Percentiles rank a stretch among this genome's conserved stretches.
These are phyloP conservation scores for Malus hybrid DNA, from an alignment of 331 rosid genomes.

Conservation along the genomic window DNA sequence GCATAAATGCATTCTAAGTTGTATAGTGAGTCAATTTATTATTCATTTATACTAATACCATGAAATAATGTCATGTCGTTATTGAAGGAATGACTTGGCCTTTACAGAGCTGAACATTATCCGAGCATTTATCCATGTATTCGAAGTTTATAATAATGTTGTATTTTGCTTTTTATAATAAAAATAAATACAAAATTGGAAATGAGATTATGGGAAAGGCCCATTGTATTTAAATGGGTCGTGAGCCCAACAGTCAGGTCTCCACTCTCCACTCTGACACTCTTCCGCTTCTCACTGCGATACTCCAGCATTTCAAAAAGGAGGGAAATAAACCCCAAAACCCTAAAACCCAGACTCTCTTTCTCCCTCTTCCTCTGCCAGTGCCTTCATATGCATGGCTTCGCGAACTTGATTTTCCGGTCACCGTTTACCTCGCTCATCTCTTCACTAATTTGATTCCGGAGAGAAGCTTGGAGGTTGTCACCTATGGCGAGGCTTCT, in stretches of 20 bases:
- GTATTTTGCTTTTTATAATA: not conserved
- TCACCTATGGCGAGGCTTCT: constrained; percentile 64
- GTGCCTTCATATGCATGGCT: not conserved
- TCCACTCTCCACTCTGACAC: not conserved
- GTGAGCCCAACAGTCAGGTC: not conserved
- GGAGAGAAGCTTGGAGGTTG: constrained; percentile 1
- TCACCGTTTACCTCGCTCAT: not conserved
- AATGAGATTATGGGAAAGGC: not conserved
- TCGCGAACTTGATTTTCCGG: not conserved
- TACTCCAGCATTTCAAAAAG: constrained; percentile 17
- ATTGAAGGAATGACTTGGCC: not conserved
- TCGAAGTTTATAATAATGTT: too few species aligned
- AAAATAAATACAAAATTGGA: not conserved
- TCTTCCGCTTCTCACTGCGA: not conserved
- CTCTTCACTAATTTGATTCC: not conserved
- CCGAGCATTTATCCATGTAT: too few species aligned
- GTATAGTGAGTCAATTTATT: not conserved
- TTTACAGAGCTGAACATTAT: not conserved
- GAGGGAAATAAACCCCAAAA: constrained; percentile 53
- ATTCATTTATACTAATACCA: too few species aligned
- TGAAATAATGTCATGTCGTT: too few species aligned
- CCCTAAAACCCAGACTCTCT: constrained; percentile 26
- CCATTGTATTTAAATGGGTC: not conserved
- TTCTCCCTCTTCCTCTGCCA: not conserved
- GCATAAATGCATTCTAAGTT: not conserved